Base-by-base conservation (phyloP, 2,329 filamentous ascomycete genomes). In the Pestalotiopsis sp. region DNA sequence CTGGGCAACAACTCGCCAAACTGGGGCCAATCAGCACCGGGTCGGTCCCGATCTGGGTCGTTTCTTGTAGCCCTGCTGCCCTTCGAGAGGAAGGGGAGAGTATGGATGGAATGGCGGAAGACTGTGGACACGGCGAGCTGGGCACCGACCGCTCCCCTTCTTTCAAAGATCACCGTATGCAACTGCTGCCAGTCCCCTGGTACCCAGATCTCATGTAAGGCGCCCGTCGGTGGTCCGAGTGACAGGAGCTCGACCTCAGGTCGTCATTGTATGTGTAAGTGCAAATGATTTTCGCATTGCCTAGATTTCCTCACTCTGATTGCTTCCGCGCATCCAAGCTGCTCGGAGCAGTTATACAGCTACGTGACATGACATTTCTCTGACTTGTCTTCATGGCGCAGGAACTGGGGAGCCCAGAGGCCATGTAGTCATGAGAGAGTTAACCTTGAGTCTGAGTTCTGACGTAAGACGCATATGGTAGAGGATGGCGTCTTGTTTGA, bases 1-100 rank as follows among this genome's bases (percentile, higher is more conserved):
- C 73, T 70, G 67, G 70, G 69, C 69, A 70, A 71, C 70, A 72
- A 73, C 56, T 77, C 75, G 77, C 76, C 75, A 77, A 76, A 76
- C 69, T 68, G 71, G 70, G 71, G 70, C 77, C 76, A 75, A 78
- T 77, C 75, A 72, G 73, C 66, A 69, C 69, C 63, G 39, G 14
- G 52, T 39, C 25, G 41, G 38, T 27, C 36, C 58, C 39, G 25
- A 25, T 45, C 38, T 31, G 57, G 58, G 58, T 25, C 36, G 25
- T 23, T 23, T 60, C 23, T 20, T 63, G 59, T 64, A 66, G 59
- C 67, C 64, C 56, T 60, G 62, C 23, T 65, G 13, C 20, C 45
- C 41, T 25, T 49, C 14, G 25, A 11, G 38, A 9, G 13, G 12
- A 56, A 31, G 23, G 52, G 17, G 17, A 59, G 23, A 27, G 23